phyloP scores from a whole-genome alignment of 129 eudicot species.

The Helianthus tuberosus region DNA sequence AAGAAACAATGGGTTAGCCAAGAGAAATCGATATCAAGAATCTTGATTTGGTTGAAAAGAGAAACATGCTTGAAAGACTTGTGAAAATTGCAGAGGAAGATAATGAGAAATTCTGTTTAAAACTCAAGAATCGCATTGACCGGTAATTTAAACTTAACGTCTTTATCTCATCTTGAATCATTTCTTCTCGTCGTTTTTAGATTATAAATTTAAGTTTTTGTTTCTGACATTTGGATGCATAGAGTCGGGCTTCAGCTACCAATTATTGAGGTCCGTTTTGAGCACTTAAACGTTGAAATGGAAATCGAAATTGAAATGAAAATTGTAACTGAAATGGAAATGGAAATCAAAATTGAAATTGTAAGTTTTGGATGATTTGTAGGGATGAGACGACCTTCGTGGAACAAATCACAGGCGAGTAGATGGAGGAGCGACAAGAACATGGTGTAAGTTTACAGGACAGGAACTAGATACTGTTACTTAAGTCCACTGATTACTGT shows the following conservation, averaged over 20 bases:
- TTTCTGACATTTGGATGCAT: constrained; percentile 6
- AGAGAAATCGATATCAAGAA: constrained; percentile 66
- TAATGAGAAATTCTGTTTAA: constrained; percentile 79
- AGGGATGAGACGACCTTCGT: no score
- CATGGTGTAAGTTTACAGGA: no score
- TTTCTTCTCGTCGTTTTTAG: background rate
- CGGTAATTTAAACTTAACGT: constrained; percentile 44
- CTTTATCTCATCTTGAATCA: background rate
- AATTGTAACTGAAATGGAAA: no score
- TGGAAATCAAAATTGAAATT: no score
- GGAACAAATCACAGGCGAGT: no score
- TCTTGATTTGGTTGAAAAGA: constrained; percentile 67
- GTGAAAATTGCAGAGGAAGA: constrained; percentile 81
- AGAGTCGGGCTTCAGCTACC: constrained; percentile 80
- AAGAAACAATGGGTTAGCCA: constrained; percentile 45
- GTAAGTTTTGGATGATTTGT: no score
- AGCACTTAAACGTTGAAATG: constrained; percentile 64
- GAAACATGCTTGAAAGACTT: constrained; percentile 67
- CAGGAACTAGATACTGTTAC: no score
- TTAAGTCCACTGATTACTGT: no score
- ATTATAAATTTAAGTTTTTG: background rate
- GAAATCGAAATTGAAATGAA: no score
- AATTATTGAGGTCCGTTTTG: constrained; percentile 66
- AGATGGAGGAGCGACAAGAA: no score
- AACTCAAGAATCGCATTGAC: constrained; percentile 70